phyloP scores from a whole-genome alignment of 2,329 filamentous ascomycete genomes.

The Dactylellina parvicollis region DNA sequence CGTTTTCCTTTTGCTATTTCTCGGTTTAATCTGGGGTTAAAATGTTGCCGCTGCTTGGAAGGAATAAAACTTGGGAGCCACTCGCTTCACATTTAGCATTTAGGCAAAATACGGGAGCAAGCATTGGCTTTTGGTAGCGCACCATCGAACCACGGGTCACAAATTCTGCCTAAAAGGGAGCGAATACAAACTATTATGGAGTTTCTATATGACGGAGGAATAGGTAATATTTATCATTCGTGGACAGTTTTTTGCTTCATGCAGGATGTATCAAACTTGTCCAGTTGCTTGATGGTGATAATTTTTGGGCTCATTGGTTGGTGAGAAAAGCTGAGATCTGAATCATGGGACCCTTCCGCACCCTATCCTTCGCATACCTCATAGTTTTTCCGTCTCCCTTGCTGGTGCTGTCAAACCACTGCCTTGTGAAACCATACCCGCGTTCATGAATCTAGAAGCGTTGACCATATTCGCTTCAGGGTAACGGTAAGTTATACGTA shows the following conservation, averaged over 20 bases:
- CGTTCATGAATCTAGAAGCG: too few relatives aligned
- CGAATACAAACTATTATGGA: neutral
- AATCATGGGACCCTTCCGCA: neutral
- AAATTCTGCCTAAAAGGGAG: slow-evolving; percentile 32
- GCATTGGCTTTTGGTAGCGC: neutral
- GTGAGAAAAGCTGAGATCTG: neutral
- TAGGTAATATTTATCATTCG: neutral
- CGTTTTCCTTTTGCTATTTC: neutral
- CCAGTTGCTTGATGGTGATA: neutral
- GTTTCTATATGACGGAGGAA: slow-evolving; percentile 15
- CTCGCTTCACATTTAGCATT: slow-evolving; percentile 16
- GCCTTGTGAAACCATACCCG: too few relatives aligned
- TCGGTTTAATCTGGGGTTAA: slow-evolving; percentile 9
- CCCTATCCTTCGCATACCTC: neutral
- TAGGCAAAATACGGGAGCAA: slow-evolving; percentile 14
- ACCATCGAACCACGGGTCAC: slow-evolving; percentile 14
- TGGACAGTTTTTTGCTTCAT: too few relatives aligned
- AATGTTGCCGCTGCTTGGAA: slow-evolving; percentile 7
- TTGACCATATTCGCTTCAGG: too few relatives aligned
- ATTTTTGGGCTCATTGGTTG: neutral
- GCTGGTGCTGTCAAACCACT: too few relatives aligned
- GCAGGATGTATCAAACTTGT: too few relatives aligned
- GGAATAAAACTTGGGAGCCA: neutral
- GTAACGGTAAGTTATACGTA: too few relatives aligned
- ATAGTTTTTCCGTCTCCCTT: slow-evolving; percentile 38